Evolutionary conservation across 352 stramenopile species (phyloP).

Genomic region (Phytophthora brassicae): DNA sequence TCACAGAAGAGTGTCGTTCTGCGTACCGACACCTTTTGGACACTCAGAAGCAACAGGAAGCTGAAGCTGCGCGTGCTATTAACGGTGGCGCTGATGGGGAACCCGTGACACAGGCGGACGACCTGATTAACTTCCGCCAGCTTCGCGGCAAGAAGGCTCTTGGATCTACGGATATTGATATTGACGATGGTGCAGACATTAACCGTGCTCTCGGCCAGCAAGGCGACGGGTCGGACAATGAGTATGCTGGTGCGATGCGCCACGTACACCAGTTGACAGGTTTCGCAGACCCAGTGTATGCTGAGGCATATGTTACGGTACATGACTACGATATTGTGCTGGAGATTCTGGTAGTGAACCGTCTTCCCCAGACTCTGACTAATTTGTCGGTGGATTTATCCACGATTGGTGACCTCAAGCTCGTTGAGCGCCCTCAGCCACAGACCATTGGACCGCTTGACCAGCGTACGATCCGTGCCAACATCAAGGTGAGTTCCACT

Average conservation of each 20-base stretch:
- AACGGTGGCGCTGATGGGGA: slow-evolving; percentile 49
- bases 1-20: slow-evolving; percentile 79
- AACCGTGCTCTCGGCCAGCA: slow-evolving; percentile 92
- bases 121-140: slow-evolving; percentile 98
- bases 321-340: slow-evolving; percentile 99
- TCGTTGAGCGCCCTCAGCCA: slow-evolving; percentile 97
- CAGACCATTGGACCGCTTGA: slow-evolving; percentile 98
- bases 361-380: slow-evolving; percentile 97
- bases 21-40: slow-evolving; percentile 80
- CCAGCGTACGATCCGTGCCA: slow-evolving; percentile 95
- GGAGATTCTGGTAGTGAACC: slow-evolving; percentile 99
- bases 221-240: slow-evolving; percentile 55
- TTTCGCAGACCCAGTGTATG: slow-evolving; percentile 99
- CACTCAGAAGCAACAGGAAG: slow-evolving; percentile 68
- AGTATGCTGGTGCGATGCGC: slow-evolving; percentile 91
- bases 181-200: slow-evolving; percentile 98
- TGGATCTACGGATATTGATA: slow-evolving; percentile 95
- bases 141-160: slow-evolving; percentile 92
- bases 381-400: slow-evolving; percentile 99
- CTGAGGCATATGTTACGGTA: slow-evolving; percentile 99
- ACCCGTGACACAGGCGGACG: slow-evolving; percentile 85
- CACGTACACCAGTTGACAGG: slow-evolving; percentile 99
- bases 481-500: slow-evolving; percentile 99
- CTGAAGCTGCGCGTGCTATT: slow-evolving; percentile 47
- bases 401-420: slow-evolving; percentile 99